These are phyloP conservation scores for Penicillium freii DNA, from an alignment of 2,329 filamentous ascomycete species.

Conservation along the genomic window DNA sequence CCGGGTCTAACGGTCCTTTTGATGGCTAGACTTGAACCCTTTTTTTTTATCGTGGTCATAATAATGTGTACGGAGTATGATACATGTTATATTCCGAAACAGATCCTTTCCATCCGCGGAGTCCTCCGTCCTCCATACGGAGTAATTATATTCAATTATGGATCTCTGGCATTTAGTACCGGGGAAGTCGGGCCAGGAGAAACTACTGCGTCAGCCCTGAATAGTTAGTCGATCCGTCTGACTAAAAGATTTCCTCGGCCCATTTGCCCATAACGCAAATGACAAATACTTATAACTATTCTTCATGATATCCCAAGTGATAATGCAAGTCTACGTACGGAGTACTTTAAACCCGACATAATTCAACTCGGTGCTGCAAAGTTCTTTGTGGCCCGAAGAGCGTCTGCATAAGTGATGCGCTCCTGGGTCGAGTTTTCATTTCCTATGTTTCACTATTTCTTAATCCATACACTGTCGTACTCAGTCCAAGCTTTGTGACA, in stretches of 20 bases:
- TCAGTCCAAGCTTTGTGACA: not conserved
- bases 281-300: no score
- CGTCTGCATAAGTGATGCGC: not conserved
- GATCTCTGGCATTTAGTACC: not conserved
- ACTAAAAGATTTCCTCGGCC: not conserved
- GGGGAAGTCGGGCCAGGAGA: conserved; percentile 5
- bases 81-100: not conserved
- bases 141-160: not conserved
- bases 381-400: not conserved
- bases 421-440: not conserved
- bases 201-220: not conserved
- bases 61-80: not conserved
- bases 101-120: not conserved
- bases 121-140: not conserved
- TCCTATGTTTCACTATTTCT: not conserved
- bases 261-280: no score
- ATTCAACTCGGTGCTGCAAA: not conserved
- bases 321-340: not conserved
- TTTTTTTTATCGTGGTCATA: not conserved
- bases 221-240: not conserved
- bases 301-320: not conserved
- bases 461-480: not conserved
- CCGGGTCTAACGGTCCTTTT: not conserved
- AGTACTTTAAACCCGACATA: no score
- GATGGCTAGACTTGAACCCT: not conserved